Evolutionary conservation across 768 basidiomycete genomes (phyloP).

Genomic region (Boletus pseudo-olivaceus): DNA sequence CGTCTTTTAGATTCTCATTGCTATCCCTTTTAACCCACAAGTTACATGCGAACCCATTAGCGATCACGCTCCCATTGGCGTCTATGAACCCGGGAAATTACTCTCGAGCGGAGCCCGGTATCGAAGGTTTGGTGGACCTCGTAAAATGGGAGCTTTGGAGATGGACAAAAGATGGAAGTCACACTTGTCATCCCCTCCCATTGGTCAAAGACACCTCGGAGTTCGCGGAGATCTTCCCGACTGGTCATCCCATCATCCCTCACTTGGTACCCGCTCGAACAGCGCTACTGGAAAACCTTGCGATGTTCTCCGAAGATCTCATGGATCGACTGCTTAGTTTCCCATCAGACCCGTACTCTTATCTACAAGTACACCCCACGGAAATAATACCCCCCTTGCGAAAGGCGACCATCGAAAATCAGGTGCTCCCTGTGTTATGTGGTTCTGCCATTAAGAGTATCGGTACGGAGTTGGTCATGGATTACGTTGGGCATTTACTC

Average conservation of each 20-base stretch:
- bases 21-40: conserved; percentile 71
- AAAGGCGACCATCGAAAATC: conserved; percentile 57
- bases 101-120: conserved; percentile 70
- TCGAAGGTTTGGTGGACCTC: conserved; percentile 81
- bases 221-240: conserved; percentile 43
- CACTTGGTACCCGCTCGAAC: conserved; percentile 66
- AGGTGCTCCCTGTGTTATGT: conserved; percentile 76
- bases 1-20: conserved; percentile 70
- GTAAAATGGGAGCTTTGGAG: conserved; percentile 83
- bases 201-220: conserved; percentile 43
- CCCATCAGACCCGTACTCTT: conserved; percentile 56
- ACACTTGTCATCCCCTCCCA: conserved; percentile 48
- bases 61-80: conserved; percentile 70
- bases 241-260: conserved; percentile 62
- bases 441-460: conserved; percentile 80
- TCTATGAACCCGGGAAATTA: conserved; percentile 71
- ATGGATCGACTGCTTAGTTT: conserved; percentile 65
- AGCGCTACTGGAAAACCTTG: conserved; percentile 71
- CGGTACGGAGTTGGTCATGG: conserved; percentile 76
- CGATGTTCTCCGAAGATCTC: conserved; percentile 78
- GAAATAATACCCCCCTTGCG: conserved; percentile 65
- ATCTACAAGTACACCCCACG: conserved; percentile 54
- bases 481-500: conserved; percentile 77
- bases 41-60: conserved; percentile 71
- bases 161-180: conserved; percentile 54